Evolutionary conservation across 2,329 filamentous ascomycete genomes (phyloP), one percentile per base, ranked within the genome.

Genomic region (Zasmidium angulare): DNA sequence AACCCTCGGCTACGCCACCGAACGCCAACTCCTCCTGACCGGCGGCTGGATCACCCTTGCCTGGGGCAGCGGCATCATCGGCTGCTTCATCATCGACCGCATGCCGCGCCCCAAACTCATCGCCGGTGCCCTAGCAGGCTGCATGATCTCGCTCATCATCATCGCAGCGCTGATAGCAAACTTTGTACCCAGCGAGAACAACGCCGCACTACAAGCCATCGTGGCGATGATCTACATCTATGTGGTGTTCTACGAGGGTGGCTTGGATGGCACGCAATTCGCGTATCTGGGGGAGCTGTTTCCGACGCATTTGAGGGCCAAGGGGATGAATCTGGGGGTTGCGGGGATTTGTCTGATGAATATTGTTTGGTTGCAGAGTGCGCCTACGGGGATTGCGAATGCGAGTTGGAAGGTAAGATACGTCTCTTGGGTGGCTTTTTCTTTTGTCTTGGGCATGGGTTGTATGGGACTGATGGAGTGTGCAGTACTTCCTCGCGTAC

Each of bases 291-390:
- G 59, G 22, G 59, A 62, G 52, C 24, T 62, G 14, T 62, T 63
- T 46, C 57, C 61, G 22, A 64, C 62, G 9, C 59, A 64, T 65
- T 66, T 59, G 61, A 62, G 19, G 47, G 70, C 46, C 60, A 70
- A 63, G 50, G 61, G 58, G 46, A 51, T 49, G 56, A 47, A 24
- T 47, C n/a, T 54, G 9, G 52, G 52, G 3, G 36, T 54, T 3
- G 52, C 52, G 9, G 52, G 52, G 11, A 54, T 54, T n/a, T 54
- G 52, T 29, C 24, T 54, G 11, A 54, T 54, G 52, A 54, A 54
- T 24, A 54, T 54, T 26, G 40, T 54, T 2, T 54, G 52, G 52
- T 46, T 54, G 40, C 52, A 54, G 40, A 21, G 10, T 22, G 52
- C 52, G 22, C 52, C 52, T 2, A 46, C 52, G 11, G 52, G 52